Base-by-base conservation (phyloP, 2,329 filamentous ascomycete genomes). In the Colletotrichum paranaense region DNA sequence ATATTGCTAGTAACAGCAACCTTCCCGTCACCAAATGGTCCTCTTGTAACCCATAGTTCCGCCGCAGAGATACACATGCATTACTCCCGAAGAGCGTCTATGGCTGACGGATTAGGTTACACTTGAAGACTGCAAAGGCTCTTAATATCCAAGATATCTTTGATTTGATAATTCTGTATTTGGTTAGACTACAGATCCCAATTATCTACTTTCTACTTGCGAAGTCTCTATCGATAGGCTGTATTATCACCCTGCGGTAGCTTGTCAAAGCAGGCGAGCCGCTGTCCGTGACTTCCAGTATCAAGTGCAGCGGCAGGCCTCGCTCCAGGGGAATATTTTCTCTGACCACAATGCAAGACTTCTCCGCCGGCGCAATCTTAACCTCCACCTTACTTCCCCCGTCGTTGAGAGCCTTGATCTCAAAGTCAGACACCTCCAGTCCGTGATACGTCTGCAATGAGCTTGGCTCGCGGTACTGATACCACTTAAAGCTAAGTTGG, bases 231-330 rank as follows among this genome's bases (percentile, higher is more conserved):
- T 82, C 81, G 1, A 78, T 78, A 0, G 78, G 66, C 75, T 83
- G 80, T 30, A 84, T 78, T 6, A 84, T 68, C 22, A 88, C 79
- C 16, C 87, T 78, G 65, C 84, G 82, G 78, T 89, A 89, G 62
- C 81, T 85, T 42, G 84, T 87, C 76, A 89, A 77, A 8, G 79
- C 78, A 24, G 84, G 84, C 4, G 78, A 79, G 1, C 86, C 87
- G 24, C 80, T 77, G 67, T 87, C 84, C 8, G 79, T 84, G 5
- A 88, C 86, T 74, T 88, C 85, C 1, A 89, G 79, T 30, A 89
- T 84, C 52, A 88, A 73, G 78, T 88, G 87, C 74, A 88, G 79
- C 56, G 83, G 74, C 77, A 87, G 82, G 3, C 87, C 86, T 65
- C 80, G 79, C 4, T 76, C 78, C 35, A 76, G 49, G 22, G 67